Conservation (phyloP, 352 stramenopile species). For the Phytophthora tubulina region DNA sequence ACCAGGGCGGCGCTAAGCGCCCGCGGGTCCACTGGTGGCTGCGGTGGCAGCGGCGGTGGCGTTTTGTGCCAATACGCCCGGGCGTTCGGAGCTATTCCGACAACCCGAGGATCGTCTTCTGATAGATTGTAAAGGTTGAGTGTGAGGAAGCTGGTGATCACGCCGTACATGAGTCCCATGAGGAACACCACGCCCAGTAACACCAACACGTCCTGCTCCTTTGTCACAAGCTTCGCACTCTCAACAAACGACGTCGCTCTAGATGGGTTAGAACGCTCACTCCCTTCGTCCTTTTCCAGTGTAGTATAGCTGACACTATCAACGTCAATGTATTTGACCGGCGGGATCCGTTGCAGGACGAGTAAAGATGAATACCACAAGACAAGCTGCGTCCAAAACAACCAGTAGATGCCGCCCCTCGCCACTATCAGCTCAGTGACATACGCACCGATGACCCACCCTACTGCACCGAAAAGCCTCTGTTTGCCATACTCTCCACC, state of each 20-base stretch:
- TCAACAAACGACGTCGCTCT: slow-evolving; percentile 46
- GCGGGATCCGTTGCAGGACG: neutral
- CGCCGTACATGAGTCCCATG: slow-evolving; percentile 75
- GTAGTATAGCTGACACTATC: neutral
- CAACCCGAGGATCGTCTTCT: slow-evolving; percentile 68
- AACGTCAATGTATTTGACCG: neutral
- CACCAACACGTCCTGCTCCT: slow-evolving; percentile 61
- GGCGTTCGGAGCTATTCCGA: slow-evolving; percentile 51
- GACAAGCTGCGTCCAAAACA: neutral
- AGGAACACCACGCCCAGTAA: slow-evolving; percentile 71
- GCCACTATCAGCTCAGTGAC: neutral
- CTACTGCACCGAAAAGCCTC: no score
- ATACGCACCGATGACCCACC: neutral
- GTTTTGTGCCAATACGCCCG: no score
- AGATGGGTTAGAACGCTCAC: neutral
- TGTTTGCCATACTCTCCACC: no score
- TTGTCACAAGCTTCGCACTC: slow-evolving; percentile 32
- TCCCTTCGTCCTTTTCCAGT: neutral
- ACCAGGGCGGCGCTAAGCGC: no score
- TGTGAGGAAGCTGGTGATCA: slow-evolving; percentile 76
- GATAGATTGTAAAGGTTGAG: slow-evolving; percentile 86
- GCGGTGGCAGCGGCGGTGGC: no score
- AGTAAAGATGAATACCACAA: neutral
- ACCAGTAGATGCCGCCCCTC: neutral
- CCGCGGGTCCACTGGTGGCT: no score